A percentile compares a stretch with the other conserved stretches of the same genome.
Conservation (phyloP, 768 basidiomycete species). For the Candolleomyces efflorescens region DNA sequence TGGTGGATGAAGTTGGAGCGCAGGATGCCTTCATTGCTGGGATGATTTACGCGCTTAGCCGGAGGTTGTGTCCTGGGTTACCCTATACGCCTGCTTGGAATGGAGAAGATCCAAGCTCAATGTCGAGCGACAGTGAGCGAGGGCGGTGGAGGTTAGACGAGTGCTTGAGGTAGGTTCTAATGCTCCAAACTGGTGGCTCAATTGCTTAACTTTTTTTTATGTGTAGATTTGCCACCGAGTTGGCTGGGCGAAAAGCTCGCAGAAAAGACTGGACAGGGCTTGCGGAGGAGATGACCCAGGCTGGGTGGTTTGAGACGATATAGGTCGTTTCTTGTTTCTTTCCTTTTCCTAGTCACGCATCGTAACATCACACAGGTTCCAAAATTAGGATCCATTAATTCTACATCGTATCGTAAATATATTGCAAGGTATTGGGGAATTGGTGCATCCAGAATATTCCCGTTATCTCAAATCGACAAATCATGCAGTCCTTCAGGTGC, state of each 20-base stretch:
- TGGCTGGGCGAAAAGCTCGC: constrained; percentile 72
- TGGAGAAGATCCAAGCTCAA: constrained; percentile 29
- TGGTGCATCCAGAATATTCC: not conserved
- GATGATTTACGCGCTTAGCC: constrained; percentile 79
- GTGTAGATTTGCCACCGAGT: constrained; percentile 75
- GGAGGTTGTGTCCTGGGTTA: constrained; percentile 65
- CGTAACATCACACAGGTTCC: not conserved
- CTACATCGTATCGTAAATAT: not conserved
- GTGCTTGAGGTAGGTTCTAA: constrained; percentile 57
- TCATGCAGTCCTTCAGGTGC: not conserved
- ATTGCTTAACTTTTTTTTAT: not conserved
- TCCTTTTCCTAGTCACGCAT: not conserved
- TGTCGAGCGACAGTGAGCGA: constrained; percentile 32
- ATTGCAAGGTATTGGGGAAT: not conserved
- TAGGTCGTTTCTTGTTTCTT: not conserved
- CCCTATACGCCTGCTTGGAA: constrained; percentile 66
- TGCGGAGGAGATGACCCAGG: constrained; percentile 66
- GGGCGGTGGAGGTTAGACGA: constrained; percentile 79
- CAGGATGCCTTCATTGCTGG: constrained; percentile 84
- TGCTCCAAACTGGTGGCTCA: not conserved
- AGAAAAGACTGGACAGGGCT: constrained; percentile 62
- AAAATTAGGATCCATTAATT: not conserved
- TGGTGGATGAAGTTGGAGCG: constrained; percentile 70
- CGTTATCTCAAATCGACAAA: too few species aligned
- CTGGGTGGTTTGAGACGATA: constrained; percentile 65